Evolutionary conservation across 495 filamentous ascomycete species (phyloP).

Genomic region (Penicillium egyptiacum): DNA sequence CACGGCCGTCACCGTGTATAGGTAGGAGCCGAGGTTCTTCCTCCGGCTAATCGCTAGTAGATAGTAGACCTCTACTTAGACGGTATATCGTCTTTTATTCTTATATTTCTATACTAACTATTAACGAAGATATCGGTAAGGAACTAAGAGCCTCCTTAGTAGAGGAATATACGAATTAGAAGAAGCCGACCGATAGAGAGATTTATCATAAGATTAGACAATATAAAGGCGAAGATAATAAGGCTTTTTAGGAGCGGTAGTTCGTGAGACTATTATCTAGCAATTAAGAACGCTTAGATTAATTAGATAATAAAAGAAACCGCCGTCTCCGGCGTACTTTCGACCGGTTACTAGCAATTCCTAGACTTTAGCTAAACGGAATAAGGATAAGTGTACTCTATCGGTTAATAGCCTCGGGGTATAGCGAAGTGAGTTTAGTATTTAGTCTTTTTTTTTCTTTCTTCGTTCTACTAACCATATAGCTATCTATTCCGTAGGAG

Average conservation of each 20-base stretch:
- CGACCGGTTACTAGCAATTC: conserved; percentile 23
- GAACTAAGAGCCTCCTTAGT: neutral
- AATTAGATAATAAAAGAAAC: conserved; percentile 18
- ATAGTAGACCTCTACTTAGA: no score
- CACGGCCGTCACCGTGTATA: no score
- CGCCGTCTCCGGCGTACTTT: conserved; percentile 17
- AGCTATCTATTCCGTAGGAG: conserved; percentile 21
- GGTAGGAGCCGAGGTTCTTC: no score
- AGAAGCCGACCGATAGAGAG: conserved; percentile 4
- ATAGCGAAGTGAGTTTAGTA: conserved; percentile 14
- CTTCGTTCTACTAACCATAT: no score
- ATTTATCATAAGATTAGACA: conserved; percentile 10
- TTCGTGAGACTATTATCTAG: neutral
- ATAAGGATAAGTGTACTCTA: conserved; percentile 24
- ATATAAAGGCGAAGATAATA: conserved; percentile 3
- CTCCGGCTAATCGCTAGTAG: no score
- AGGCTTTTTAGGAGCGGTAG: conserved; percentile 4
- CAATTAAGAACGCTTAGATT: conserved; percentile 11
- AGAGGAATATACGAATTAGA: conserved; percentile 5
- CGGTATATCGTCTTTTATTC: no score
- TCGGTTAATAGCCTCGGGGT: conserved; percentile 18
- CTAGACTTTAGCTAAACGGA: conserved; percentile 20
- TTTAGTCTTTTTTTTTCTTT: no score
- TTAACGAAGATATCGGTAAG: neutral
- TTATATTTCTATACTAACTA: no score